Evolutionary conservation across 192 early-diverging fungal species (phyloP), one percentile per base, ranked within the genome.

Genomic region (Mortierella claussenii): DNA sequence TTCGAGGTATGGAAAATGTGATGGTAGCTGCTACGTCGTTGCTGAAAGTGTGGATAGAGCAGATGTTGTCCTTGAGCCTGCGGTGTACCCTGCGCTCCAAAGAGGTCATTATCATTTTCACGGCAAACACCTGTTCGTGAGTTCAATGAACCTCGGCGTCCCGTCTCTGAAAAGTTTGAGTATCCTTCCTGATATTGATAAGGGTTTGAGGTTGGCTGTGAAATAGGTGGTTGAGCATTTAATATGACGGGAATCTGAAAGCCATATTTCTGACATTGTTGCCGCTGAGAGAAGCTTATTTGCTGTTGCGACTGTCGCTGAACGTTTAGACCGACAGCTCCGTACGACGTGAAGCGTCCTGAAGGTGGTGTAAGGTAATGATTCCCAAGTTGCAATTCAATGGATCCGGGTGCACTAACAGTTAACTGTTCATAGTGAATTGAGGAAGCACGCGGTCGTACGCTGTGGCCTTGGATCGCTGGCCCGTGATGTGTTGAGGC

Each of bases 1-100:
- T 2, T 43, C 23, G 55, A 6, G 23, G 49, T 2, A 1, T 45
- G 40, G 33, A 53, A 34, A 18, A 18, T 13, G 28, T 68, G 65
- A 24, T 55, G 64, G 13, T 58, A 49, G 20, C 60, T 60, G 15
- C 36, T 42, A 10, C 57, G 47, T 33, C 57, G 57, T 10, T 53
- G 56, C 40, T 60, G 66, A 1, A 49, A 17, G 17, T 31, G 53
- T 21, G 34, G 18, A 6, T n/a, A n/a, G n/a, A n/a, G n/a, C n/a
- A n/a, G n/a, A n/a, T n/a, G n/a, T n/a, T n/a, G n/a, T n/a, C 30
- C 13, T 15, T 60, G 59, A 12, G 26, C 32, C 24, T 42, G 57
- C 57, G 42, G 24, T 13, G 59, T 10, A 26, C 13, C 23, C 1
- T 37, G 34, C 20, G n/a, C n/a, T 34, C 36, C 0, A 33, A 8